These are phyloP conservation scores for Pneumocystis jirovecii DNA, from an alignment of 1,139 yeast species.

Conservation along the genomic window DNA sequence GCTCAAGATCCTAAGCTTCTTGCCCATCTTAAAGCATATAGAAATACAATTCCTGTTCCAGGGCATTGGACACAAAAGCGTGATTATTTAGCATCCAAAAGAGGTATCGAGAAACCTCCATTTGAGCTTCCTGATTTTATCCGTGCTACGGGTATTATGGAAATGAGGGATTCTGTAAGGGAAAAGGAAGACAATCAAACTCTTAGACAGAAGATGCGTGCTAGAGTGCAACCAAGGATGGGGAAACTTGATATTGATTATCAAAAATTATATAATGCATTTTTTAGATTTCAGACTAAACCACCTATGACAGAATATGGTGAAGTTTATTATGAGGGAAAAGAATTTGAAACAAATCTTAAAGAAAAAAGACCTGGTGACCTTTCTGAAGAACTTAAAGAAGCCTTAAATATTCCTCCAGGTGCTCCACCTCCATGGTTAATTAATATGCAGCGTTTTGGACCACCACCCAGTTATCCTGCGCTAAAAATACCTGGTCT, in stretches of 20 bases:
- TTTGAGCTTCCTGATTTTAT: conserved; percentile 70
- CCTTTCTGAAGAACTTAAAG: conserved; percentile 41
- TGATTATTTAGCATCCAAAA: conserved; percentile 58
- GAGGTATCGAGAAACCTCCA: conserved; percentile 57
- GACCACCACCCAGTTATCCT: conserved; percentile 78
- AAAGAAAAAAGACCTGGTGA: conserved; percentile 49
- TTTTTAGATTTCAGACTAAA: conserved; percentile 62
- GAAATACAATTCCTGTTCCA: conserved; percentile 67
- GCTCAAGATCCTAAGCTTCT: conserved; percentile 62
- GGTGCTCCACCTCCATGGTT: conserved; percentile 75
- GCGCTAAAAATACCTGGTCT: conserved; percentile 44
- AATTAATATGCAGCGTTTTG: conserved; percentile 49
- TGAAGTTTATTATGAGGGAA: conserved; percentile 67
- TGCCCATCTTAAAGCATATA: conserved; percentile 47
- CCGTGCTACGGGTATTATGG: conserved; percentile 70
- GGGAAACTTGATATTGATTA: conserved; percentile 80
- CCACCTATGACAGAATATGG: conserved; percentile 60
- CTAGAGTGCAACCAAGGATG: conserved; percentile 78
- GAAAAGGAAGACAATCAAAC: conserved; percentile 38
- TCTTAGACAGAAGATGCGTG: conserved; percentile 62
- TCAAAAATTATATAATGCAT: conserved; percentile 68
- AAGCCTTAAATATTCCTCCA: conserved; percentile 56
- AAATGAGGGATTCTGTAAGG: conserved; percentile 48
- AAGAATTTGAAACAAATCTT: conserved; percentile 39
- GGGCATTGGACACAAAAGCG: conserved; percentile 69